phyloP scores from a whole-genome alignment of 2,329 filamentous ascomycete genomes.

The Fusarium anguioides region DNA sequence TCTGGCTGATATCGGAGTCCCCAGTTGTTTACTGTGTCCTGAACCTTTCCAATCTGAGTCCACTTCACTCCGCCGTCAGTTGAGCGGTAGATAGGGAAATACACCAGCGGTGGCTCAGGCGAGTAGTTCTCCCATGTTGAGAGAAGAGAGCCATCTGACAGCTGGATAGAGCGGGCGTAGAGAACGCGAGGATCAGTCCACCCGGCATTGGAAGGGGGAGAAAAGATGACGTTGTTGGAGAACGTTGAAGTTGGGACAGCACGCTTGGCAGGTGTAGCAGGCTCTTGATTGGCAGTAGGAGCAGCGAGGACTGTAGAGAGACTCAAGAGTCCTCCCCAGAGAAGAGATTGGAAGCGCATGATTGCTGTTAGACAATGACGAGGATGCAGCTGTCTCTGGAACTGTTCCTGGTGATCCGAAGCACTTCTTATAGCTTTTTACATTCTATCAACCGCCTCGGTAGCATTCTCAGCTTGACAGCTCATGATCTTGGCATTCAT shows the following conservation, averaged over 20 bases:
- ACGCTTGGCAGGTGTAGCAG: slow-evolving; percentile 20
- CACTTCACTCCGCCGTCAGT: slow-evolving; percentile 68
- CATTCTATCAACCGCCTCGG: slow-evolving; percentile 5
- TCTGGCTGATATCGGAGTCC: slow-evolving; percentile 78
- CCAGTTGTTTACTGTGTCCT: slow-evolving; percentile 72
- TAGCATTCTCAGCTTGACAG: not conserved
- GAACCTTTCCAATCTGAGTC: slow-evolving; percentile 71
- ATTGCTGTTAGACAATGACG: not conserved
- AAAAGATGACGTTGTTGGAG: slow-evolving; percentile 53
- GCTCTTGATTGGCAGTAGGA: slow-evolving; percentile 18
- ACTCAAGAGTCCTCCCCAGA: slow-evolving; percentile 33
- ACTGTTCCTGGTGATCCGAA: not conserved
- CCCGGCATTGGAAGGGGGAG: slow-evolving; percentile 48
- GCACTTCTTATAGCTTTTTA: slow-evolving; percentile 2
- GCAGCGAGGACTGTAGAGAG: slow-evolving; percentile 31
- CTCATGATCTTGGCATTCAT: slow-evolving; percentile 8
- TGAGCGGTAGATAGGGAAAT: slow-evolving; percentile 66
- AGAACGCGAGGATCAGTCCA: slow-evolving; percentile 58
- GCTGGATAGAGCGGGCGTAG: slow-evolving; percentile 59
- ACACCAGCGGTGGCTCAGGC: slow-evolving; percentile 64
- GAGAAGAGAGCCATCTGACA: slow-evolving; percentile 59
- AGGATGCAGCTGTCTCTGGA: not conserved
- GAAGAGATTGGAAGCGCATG: slow-evolving; percentile 28
- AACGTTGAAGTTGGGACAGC: slow-evolving; percentile 35
- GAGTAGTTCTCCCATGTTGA: slow-evolving; percentile 69